phyloP scores from a whole-genome alignment of 2,329 filamentous ascomycete species.

The Colletotrichum sansevieriae region DNA sequence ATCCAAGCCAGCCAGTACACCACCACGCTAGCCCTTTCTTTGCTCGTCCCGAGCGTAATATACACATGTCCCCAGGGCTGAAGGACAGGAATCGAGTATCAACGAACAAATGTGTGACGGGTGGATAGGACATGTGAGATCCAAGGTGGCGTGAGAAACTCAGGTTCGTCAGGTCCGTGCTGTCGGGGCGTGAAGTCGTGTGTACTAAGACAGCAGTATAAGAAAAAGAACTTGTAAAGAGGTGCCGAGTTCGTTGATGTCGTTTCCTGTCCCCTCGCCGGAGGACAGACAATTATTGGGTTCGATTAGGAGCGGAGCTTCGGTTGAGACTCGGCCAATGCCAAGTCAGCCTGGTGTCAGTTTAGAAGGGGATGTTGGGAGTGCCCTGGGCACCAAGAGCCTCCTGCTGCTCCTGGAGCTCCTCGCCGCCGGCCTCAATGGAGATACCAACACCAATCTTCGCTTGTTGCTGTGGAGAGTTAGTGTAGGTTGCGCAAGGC shows the following conservation, averaged over 20 bases:
- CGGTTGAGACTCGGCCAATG: conserved; percentile 25
- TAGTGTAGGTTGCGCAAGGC: conserved; percentile 43
- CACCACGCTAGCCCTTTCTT: conserved; percentile 32
- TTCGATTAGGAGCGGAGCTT: conserved; percentile 46
- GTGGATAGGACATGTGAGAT: conserved; percentile 18
- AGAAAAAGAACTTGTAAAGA: conserved; percentile 38
- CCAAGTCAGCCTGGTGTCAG: conserved; percentile 20
- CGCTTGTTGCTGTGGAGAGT: conserved; percentile 80
- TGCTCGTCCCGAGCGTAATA: conserved; percentile 41
- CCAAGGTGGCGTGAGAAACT: conserved; percentile 11
- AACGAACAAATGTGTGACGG: conserved; percentile 34
- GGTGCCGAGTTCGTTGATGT: conserved; percentile 33
- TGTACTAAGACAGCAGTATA: conserved; percentile 43
- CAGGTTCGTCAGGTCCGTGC: conserved; percentile 23
- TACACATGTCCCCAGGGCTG: conserved; percentile 36
- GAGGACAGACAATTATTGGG: conserved; percentile 41
- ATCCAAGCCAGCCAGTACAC: conserved; percentile 37
- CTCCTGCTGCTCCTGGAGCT: conserved; percentile 88
- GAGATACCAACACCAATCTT: conserved; percentile 96
- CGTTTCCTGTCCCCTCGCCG: conserved; percentile 34
- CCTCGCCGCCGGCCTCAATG: conserved; percentile 86
- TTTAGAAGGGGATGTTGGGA: conserved; percentile 76
- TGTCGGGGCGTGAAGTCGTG: conserved; percentile 38
- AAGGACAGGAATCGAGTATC: conserved; percentile 34
- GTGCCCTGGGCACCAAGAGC: conserved; percentile 64